Base-by-base conservation (phyloP, 768 basidiomycete genomes). In the Boletellus sp. region DNA sequence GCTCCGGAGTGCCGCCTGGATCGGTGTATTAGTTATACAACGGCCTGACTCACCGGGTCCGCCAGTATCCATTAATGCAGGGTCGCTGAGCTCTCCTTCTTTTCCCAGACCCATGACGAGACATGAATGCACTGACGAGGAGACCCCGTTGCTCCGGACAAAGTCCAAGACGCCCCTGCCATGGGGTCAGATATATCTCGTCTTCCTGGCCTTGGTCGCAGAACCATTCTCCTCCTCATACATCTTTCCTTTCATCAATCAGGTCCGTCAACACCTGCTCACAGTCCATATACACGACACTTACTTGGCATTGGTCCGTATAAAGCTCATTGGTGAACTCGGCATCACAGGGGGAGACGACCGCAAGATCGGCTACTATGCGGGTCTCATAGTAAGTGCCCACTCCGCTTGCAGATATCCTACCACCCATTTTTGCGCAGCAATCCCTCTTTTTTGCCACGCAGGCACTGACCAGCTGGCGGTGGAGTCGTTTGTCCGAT, bases 351-450 rank as follows among this genome's bases (percentile, higher is more conserved):
- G 78, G n/a, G 84, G 83, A 17, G 81, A 86, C 50, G 75, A 80
- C 38, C 71, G 73, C 45, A 81, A 80, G 66, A 79, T 84, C 3
- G 84, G 84, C 23, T 85, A 85, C 56, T 86, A 85, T 59, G 83
- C 80, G 19, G 84, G 82, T 26, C 56, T 85, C 24, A 63, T 68
- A 39, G 80, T 84, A 49, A 68, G 83, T 54, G 50, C 54, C 1
- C 26, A 51, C 2, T 51, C 42, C 20, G n/a, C 34, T 28, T 31
- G 24, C 20, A 10, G 6, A n/a, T 6, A 41, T 34, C 4, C 0
- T n/a, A 2, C 24, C 3, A 17, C 47, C 12, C n/a, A 56, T 33
- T 37, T 42, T 39, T 52, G 16, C 12, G 12, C 6, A 84, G 82
- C 78, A 83, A 69, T 84, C 82, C 1, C 62, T 85, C 2, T 86